A percentile compares a stretch with the other conserved stretches of the same genome.
Conservation (phyloP, 225 moss, liverwort and hornwort species). For the Bryum argenteum region DNA sequence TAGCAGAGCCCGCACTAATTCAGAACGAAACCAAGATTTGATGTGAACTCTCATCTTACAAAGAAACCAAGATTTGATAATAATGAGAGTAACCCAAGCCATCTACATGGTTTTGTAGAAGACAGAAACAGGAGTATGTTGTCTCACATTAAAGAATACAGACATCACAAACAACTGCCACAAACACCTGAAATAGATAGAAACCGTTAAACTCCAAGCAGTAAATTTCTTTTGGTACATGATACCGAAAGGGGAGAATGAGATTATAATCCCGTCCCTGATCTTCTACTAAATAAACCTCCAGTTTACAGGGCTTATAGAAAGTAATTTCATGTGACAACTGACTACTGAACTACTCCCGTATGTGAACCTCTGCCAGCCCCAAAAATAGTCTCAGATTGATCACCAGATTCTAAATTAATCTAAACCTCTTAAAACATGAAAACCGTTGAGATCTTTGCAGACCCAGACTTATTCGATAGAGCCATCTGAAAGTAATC, state of each 20-base stretch:
- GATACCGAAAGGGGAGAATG: conserved; percentile 12
- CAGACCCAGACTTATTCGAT: background rate
- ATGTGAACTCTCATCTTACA: too few relatives aligned
- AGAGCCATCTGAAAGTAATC: conserved; percentile 18
- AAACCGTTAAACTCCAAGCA: background rate
- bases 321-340: conserved; percentile 22
- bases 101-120: too few relatives aligned
- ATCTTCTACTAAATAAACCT: conserved; percentile 10
- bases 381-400: conserved; percentile 30
- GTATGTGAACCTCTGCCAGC: conserved; percentile 24
- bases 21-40: too few relatives aligned
- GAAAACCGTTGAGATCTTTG: conserved; percentile 13
- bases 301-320: conserved; percentile 12
- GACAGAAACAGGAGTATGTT: too few relatives aligned
- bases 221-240: conserved; percentile 6
- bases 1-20: too few relatives aligned
- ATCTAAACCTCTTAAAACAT: conserved; percentile 21
- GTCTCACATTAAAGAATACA: too few relatives aligned
- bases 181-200: too few relatives aligned
- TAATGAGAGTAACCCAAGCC: too few relatives aligned
- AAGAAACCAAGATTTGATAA: too few relatives aligned
- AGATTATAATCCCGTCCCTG: background rate
- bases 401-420: conserved; percentile 13
- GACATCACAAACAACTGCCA: too few relatives aligned
- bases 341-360: conserved; percentile 20